phyloP scores from a whole-genome alignment of 768 basidiomycete genomes.

The Russula lepida region DNA sequence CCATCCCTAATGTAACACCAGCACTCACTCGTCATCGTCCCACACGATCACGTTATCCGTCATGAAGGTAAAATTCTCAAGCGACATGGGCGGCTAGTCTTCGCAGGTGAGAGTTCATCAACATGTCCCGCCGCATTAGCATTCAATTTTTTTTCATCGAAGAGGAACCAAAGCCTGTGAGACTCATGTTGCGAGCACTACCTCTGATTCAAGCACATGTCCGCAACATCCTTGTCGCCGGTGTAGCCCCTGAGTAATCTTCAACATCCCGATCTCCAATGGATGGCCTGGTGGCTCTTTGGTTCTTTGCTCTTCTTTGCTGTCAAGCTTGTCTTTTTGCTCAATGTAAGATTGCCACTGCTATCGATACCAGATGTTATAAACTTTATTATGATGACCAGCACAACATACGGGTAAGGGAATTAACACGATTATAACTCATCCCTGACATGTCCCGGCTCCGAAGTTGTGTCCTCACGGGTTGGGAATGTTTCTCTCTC shows the following conservation, averaged over 20 bases:
- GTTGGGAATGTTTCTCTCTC: not conserved
- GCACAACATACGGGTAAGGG: not conserved
- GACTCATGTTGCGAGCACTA: conserved; percentile 44
- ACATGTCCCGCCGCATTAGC: not conserved
- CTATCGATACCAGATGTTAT: conserved; percentile 16
- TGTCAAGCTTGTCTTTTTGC: not conserved
- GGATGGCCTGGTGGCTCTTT: not conserved
- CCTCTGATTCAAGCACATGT: conserved; percentile 20
- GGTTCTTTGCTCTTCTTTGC: not conserved
- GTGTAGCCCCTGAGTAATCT: not conserved
- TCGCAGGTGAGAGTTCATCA: conserved; percentile 47
- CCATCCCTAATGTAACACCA: conserved; percentile 27
- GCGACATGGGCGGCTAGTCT: conserved; percentile 56
- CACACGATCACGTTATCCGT: conserved; percentile 49
- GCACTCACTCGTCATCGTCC: conserved; percentile 68
- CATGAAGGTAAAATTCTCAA: conserved; percentile 37
- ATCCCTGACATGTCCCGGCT: conserved; percentile 6
- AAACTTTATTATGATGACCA: conserved; percentile 9
- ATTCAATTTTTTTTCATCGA: not conserved
- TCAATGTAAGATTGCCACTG: conserved; percentile 5
- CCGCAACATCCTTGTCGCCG: conserved; percentile 6
- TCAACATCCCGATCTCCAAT: not conserved
- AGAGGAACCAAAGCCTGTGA: conserved; percentile 71
- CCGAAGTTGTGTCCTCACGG: not conserved
- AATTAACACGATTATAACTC: conserved; percentile 9